Evolutionary conservation across 352 stramenopile species (phyloP), one percentile per base, ranked within the genome.

Genomic region (Thalassiosira oceanica): DNA sequence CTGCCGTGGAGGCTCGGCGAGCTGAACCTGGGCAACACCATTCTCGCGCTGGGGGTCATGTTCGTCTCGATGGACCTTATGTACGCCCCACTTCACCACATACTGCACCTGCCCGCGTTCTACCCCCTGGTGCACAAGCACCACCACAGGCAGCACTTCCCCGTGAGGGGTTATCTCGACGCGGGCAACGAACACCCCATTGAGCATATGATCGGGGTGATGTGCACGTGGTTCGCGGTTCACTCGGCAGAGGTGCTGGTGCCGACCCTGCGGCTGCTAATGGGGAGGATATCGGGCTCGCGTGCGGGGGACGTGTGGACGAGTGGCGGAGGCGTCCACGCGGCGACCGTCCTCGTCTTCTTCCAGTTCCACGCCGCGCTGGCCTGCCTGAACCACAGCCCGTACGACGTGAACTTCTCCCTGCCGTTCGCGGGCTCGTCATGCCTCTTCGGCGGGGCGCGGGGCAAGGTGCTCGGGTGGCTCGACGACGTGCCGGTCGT

Each of bases 121-220:
- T 92, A 92, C 64, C 63, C 80, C 0, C 67, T 82, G 21, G 69
- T 89, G 24, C 85, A 92, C 68, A 92, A 92, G 66, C 84, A 91
- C 64, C 85, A 92, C 77, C 85, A 92, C 69, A 56, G 85, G 44
- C 83, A 92, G 50, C 75, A 86, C 51, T 86, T 82, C 63, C 85
- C 85, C 1, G 67, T 60, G 2, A 71, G 85, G 20, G 85, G 85
- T 33, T 92, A 92, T 62, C 61, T 89, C 18, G 85, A 92, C 72
- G 85, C 85, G 6, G 85, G 80, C 7, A 92, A 92, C 64, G 85
- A 92, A 48, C 80, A 90, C 61, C 85, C 83, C 1, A 77, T 90
- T 48, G 85, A 92, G 63, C 83, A 90, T 44, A 54, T 89, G 27
- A 70, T 89, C 18, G 85, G 82, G 7, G 68, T 83, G 23, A 35